Conservation (phyloP, 345 rosid species). For the Salix dunnii region DNA sequence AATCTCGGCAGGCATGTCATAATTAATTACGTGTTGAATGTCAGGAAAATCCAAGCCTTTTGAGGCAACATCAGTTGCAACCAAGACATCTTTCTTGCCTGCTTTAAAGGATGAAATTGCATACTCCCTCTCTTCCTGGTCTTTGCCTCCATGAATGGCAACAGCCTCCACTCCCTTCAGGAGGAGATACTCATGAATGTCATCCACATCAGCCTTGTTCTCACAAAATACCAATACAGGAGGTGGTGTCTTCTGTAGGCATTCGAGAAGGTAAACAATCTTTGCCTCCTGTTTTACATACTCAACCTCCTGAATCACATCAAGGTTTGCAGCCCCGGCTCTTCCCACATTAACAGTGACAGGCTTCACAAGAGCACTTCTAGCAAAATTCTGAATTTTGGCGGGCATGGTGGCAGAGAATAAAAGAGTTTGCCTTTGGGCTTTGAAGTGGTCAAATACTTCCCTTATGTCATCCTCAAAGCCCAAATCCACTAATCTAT, state of each 20-base stretch:
- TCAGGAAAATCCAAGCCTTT: conserved; percentile 93
- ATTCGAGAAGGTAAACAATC: conserved; percentile 88
- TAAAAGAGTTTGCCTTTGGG: conserved; percentile 85
- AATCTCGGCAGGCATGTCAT: conserved; percentile 94
- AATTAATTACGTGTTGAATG: conserved; percentile 85
- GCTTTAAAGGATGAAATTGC: conserved; percentile 85
- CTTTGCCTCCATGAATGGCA: conserved; percentile 88
- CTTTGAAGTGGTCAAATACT: conserved; percentile 74
- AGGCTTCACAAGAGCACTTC: conserved; percentile 86
- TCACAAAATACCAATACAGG: conserved; percentile 91
- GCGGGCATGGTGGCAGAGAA: conserved; percentile 97
- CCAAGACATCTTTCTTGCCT: conserved; percentile 79
- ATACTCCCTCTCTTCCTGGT: conserved; percentile 90
- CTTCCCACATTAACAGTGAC: conserved; percentile 85
- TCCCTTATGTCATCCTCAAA: conserved; percentile 97
- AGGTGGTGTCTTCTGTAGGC: conserved; percentile 91
- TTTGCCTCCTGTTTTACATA: conserved; percentile 95
- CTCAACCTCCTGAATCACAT: conserved; percentile 94
- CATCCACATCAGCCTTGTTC: conserved; percentile 95
- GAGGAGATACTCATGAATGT: conserved; percentile 84
- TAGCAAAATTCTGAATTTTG: conserved; percentile 85
- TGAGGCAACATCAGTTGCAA: conserved; percentile 91
- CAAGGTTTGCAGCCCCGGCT: conserved; percentile 97
- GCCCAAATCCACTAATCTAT: conserved; percentile 90
- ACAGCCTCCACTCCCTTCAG: conserved; percentile 95